A percentile compares a stretch with the other conserved stretches of the same genome.
Evolutionary conservation across 2,329 filamentous ascomycete genomes (phyloP).

Genomic region (Dactylellina sp.): DNA sequence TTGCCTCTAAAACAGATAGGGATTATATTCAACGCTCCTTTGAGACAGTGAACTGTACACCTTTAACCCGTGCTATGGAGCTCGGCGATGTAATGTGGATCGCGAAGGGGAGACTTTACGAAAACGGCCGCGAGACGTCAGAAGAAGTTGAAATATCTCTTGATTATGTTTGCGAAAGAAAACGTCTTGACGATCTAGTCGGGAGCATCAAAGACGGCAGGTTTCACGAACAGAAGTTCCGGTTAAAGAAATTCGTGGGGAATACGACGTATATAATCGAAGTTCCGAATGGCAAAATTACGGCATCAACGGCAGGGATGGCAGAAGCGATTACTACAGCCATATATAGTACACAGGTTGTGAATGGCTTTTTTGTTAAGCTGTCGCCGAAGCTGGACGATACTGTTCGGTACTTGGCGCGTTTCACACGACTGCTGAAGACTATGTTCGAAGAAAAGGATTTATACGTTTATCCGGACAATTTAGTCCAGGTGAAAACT

Average conservation of each 20-base stretch:
- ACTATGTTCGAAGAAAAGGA: slow-evolving; percentile 70
- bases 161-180: slow-evolving; percentile 84
- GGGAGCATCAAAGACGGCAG: slow-evolving; percentile 83
- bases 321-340: slow-evolving; percentile 76
- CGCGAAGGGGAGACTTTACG: slow-evolving; percentile 70
- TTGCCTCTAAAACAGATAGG: slow-evolving; percentile 75
- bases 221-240: slow-evolving; percentile 87
- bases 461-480: slow-evolving; percentile 75
- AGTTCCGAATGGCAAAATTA: slow-evolving; percentile 63
- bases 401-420: slow-evolving; percentile 78
- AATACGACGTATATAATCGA: slow-evolving; percentile 84
- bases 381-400: slow-evolving; percentile 80
- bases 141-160: slow-evolving; percentile 74
- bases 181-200: slow-evolving; percentile 83
- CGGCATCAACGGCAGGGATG: slow-evolving; percentile 19
- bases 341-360: slow-evolving; percentile 80
- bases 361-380: slow-evolving; percentile 83
- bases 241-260: slow-evolving; percentile 76
- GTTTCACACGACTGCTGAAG: slow-evolving; percentile 77
- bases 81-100: slow-evolving; percentile 84
- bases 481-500: slow-evolving; percentile 72
- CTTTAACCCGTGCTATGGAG: slow-evolving; percentile 76
- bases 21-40: slow-evolving; percentile 82
- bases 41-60: slow-evolving; percentile 73
- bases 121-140: slow-evolving; percentile 66